Percentiles rank a stretch among this genome's conserved stretches.
These are phyloP conservation scores for Rhizophora mangle DNA, from an alignment of 345 rosid genomes.

Conservation along the genomic window DNA sequence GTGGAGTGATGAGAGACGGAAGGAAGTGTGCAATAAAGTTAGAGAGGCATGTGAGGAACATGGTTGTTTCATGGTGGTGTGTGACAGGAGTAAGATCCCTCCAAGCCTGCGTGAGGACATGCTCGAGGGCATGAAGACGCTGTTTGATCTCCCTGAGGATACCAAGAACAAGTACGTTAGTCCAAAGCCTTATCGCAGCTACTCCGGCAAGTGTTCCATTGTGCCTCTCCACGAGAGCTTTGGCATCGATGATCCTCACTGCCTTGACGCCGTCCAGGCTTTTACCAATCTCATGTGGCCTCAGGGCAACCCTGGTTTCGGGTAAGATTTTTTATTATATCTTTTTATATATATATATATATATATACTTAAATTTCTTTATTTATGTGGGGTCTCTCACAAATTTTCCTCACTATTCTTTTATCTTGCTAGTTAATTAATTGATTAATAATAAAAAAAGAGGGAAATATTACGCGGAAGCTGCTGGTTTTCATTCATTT, in stretches of 20 bases:
- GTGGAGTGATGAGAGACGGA: conserved; percentile 15
- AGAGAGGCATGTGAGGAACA: conserved; percentile 42
- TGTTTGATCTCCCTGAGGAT: conserved; percentile 46
- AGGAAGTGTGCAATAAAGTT: conserved; percentile 21
- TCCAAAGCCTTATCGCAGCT: conserved; percentile 41
- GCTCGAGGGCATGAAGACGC: conserved; percentile 18
- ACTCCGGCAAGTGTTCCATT: conserved; percentile 22
- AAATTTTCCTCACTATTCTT: not conserved
- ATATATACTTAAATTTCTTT: not conserved
- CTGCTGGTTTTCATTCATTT: too few species aligned
- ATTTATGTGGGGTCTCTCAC: not conserved
- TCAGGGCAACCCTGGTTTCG: conserved; percentile 36
- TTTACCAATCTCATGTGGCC: conserved; percentile 53
- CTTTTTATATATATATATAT: too few species aligned
- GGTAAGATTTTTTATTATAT: conserved; percentile 14
- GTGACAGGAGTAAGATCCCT: conserved; percentile 13
- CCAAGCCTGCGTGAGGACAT: conserved; percentile 15
- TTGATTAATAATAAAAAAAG: too few species aligned
- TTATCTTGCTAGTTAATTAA: too few species aligned
- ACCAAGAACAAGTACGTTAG: conserved; percentile 30
- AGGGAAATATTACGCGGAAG: too few species aligned
- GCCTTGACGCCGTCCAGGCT: conserved; percentile 11
- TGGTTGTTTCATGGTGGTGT: conserved; percentile 34
- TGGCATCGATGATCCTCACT: conserved; percentile 36
- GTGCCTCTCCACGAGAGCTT: conserved; percentile 39